phyloP scores from a whole-genome alignment of 306 rosid species.

The Cicer pinnatifidum region DNA sequence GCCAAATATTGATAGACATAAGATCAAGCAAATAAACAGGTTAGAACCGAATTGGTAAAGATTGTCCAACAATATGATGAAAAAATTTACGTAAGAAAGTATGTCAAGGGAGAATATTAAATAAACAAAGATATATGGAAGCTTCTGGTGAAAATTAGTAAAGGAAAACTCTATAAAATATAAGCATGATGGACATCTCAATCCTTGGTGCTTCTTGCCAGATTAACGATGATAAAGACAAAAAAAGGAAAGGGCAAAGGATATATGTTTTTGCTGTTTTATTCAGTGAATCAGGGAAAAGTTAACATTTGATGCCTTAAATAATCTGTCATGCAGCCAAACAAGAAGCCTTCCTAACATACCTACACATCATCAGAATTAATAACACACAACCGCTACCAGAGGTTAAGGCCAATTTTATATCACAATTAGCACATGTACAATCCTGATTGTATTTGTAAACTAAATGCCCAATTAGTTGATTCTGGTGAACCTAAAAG shows the following conservation, averaged over 20 bases:
- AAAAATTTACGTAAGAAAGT: neutral
- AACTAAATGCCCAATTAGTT: slow-evolving; percentile 30
- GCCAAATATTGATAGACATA: neutral
- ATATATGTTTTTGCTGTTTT: neutral
- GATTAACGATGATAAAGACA: neutral
- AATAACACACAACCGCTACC: slow-evolving; percentile 27
- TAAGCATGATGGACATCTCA: slow-evolving; percentile 18
- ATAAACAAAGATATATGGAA: slow-evolving; percentile 14
- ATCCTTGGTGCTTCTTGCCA: slow-evolving; percentile 21
- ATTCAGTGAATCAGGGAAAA: neutral
- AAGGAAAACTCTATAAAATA: slow-evolving; percentile 24
- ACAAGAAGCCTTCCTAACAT: slow-evolving; percentile 35
- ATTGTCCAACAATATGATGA: neutral
- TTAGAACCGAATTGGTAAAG: neutral
- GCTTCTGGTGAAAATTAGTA: slow-evolving; percentile 24
- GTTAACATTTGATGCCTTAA: neutral
- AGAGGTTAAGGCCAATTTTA: slow-evolving; percentile 30
- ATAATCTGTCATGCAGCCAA: slow-evolving; percentile 34
- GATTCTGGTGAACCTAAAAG: slow-evolving; percentile 17
- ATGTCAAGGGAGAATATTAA: slow-evolving; percentile 18
- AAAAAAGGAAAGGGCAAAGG: slow-evolving; percentile 17
- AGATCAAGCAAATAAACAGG: slow-evolving; percentile 15
- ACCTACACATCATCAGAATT: slow-evolving; percentile 28
- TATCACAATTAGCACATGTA: slow-evolving; percentile 24
- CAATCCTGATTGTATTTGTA: neutral